Percentiles rank a stretch among this genome's conserved stretches.
Evolutionary conservation across 2,329 filamentous ascomycete genomes (phyloP).

Genomic region (Pseudogymnoascus sp.): DNA sequence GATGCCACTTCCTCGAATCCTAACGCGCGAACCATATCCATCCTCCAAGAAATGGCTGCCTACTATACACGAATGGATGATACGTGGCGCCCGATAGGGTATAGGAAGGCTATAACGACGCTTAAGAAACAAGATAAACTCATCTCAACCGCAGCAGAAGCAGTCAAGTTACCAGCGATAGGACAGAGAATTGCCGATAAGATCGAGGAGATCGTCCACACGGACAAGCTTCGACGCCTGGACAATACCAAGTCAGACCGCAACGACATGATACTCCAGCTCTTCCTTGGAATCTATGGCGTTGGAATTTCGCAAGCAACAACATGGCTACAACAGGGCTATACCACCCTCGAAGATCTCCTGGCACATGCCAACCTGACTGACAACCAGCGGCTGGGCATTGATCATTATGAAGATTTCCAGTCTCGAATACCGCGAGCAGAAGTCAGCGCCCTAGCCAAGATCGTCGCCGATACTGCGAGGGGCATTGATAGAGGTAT

Average conservation of each 20-base stretch:
- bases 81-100: constrained; percentile 68
- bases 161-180: constrained; percentile 59
- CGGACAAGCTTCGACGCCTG: constrained; percentile 63
- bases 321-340: constrained; percentile 70
- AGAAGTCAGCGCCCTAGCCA: constrained; percentile 67
- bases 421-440: constrained; percentile 67
- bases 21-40: constrained; percentile 68
- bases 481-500: constrained; percentile 55
- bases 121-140: constrained; percentile 59
- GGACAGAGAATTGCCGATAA: constrained; percentile 71
- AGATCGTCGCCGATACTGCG: constrained; percentile 55
- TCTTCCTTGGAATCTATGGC: constrained; percentile 75
- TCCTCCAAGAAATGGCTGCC: constrained; percentile 71
- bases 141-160: constrained; percentile 64
- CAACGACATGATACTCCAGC: constrained; percentile 55
- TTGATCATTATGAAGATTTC: constrained; percentile 77
- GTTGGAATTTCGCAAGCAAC: constrained; percentile 65
- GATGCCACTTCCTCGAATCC: constrained; percentile 47
- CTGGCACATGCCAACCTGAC: constrained; percentile 55
- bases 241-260: constrained; percentile 65
- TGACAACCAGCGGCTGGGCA: constrained; percentile 64
- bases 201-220: constrained; percentile 82
- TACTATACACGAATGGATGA: constrained; percentile 73
- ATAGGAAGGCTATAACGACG: constrained; percentile 69
- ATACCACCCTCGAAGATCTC: constrained; percentile 69